Base-by-base conservation (phyloP, 148 eudicot genomes). In the Spergularia marina region DNA sequence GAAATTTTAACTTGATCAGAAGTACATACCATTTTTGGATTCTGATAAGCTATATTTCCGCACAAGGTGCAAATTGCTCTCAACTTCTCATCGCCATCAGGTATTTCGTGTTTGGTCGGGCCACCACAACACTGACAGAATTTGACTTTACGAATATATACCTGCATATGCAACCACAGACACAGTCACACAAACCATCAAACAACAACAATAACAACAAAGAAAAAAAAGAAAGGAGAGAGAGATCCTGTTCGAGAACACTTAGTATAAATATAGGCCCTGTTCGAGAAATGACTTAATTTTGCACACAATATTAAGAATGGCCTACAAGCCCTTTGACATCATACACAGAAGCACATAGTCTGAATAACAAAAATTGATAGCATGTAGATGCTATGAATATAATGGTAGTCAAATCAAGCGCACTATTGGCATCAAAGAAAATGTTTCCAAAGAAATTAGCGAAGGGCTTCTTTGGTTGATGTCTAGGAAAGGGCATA, bases 91-190 rank as follows among this genome's bases (percentile, higher is more conserved):
- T 95, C 98, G 57, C 97, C 98, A 70, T 95, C 91, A 60, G 98
- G 98, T 85, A 90, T 85, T 79, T 92, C 98, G 73, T 92, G 85
- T 88, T 95, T 95, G 52, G 88, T 88, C 75, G 84, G 81, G 77
- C 96, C 97, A 74, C 98, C 98, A 79, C 98, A 95, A 79, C 64
- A 82, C 78, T 92, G 98, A 80, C 98, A 95, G 77, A 87, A 95
- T 70, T 92, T 95, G 59, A 92, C 87, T 78, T 89, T 92, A 58
- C 90, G 88, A 77, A 76, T 36, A 78, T 51, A 70, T 21, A 85
- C 96, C 98, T 95, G 83, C 79, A 86, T 68, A 76, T 5, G 30
- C 60, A 73, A 68, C 25, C 68, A 64, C 36, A 51, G 39, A 25
- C n/a, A 75, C 23, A 21, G 25, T 23, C 40, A 30, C 10, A 11